Evolutionary conservation across 192 early-diverging fungal species (phyloP), one percentile per base, ranked within the genome.

Genomic region (Coemansia sp.): DNA sequence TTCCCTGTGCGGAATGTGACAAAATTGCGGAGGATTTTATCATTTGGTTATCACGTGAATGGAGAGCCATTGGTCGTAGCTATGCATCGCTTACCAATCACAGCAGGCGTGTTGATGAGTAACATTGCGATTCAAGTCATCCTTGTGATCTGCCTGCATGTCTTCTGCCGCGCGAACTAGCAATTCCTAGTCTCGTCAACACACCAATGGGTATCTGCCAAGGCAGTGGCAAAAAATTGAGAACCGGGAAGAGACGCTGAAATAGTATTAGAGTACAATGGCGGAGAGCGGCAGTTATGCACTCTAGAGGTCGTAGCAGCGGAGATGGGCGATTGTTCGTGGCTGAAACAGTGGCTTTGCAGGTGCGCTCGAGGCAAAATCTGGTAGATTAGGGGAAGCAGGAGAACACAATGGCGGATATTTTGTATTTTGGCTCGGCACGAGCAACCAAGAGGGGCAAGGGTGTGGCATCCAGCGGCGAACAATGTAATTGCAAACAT

Each of bases 391-490:
- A 57, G 55, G 55, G 53, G 55, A n/a, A 43, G 43, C n/a, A 45
- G 2, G 43, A 57, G 14, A 57, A 14, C 3, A 57, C 55, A 57
- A 35, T 31, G 55, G 55, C 55, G 55, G 55, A 57, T 57, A 57
- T 57, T 57, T 57, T 35, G 55, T 57, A 28, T 57, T 57, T 35
- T 57, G 55, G n/a, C 33, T 57, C 55, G 55, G 55, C 55, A 57
- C 18, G 8, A 33, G 33, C 55, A 57, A 35, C 33, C 33, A 57
- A 14, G 16, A 57, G 26, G 26, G 31, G 31, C 9, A 31, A 31
- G 9, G 55, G 55, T 31, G 55, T 57, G 31, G 9, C 26, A 31
- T 57, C 55, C 26, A 34, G 35, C 34, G 16, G 13, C 31, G 16
- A 57, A 57, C 55, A 57, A 57, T 57, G 55, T 9, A 35, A 35